Base-by-base conservation (phyloP, 768 basidiomycete species). In the Tylopilus cervinicoccineus region DNA sequence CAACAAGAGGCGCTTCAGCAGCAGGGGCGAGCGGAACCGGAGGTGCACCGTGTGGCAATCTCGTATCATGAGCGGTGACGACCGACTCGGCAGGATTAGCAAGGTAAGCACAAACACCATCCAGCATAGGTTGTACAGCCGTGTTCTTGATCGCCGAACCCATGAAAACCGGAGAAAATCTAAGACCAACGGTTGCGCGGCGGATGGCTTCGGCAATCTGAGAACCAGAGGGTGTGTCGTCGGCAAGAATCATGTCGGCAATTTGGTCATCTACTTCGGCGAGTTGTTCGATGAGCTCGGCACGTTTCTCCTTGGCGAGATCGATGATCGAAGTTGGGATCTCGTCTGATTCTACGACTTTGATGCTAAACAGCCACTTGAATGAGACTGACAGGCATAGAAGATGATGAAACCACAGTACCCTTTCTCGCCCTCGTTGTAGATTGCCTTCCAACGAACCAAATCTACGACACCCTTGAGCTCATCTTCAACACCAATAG, bases 141-240 rank as follows among this genome's bases (percentile, higher is more conserved):
- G 93, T 94, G 68, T 99, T 99, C 75, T 96, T 97, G 62, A 98
- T 86, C 0, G 96, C 96, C 6, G 93, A 95, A 33, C 96, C 96
- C 51, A 97, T 74, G 72, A 97, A 96, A 45, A 99, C 96, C 1
- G 96, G 96, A 0, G 92, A 88, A 71, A 99, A 98, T 55, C 88
- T 92, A 61, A 93, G 83, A 11, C 76, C 71, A 58, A 92, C 78
- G 1, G 96, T 98, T 4, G 92, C 79, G 29, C 96, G 89, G 17
- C 93, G 84, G 57, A 99, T 86, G 16, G 94, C 95, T 24, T 75
- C 76, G 5, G 82, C 82, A 33, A 99, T 81, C 65, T 94, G 88
- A 24, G 68, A 65, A 47, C 81, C 78, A 46, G 74, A 79, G 17
- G 93, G 91, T 2, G 75, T 75, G 54, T 86, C 79, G 64, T 99